Base-by-base conservation (phyloP, 106 monocot species). In the Narthecium ossifragum region DNA sequence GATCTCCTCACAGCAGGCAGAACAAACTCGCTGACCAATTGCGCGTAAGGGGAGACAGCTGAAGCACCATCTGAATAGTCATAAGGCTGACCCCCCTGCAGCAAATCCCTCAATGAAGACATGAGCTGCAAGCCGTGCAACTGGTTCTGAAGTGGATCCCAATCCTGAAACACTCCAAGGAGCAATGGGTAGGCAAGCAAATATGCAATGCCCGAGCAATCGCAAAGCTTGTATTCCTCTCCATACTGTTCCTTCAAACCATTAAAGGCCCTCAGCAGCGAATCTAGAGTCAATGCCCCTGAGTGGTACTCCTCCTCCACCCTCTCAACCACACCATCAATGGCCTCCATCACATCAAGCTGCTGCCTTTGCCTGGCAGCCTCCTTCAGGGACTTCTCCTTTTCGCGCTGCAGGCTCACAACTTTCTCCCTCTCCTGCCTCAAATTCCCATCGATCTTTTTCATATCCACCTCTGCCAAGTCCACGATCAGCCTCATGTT, bases 221-320 rank as follows among this genome's bases (percentile, higher is more conserved):
- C 83, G 58, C 89, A 94, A 8, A 94, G 55, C 80, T 83, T 94
- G 50, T 83, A 89, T 22, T 94, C 94, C 52, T 94, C 94, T 22
- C 11, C 39, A 26, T 63, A 90, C 40, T 28, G 55, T 33, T 64
- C 69, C 70, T 90, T 94, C 53, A 94, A 21, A 59, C 69, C 70
- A 21, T 24, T 38, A 33, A 94, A 94, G 1, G 75, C 73, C 34
- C 21, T 61, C 51, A 94, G 14, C 34, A 94, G 54, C 2, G 70
- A 83, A 29, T 94, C 94, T 39, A 94, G 41, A 11, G 75, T 86
- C 48, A 90, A 64, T 12, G 50, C 9, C 18, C 94, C 94, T 0
- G 61, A 61, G 2, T 56, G n/a, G 24, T 70, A 80, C 24, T 89
- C 89, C 31, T 83, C 75, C 26, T 48, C 60, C 6, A 80, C 54